These are phyloP conservation scores for Chenopodium quinoa DNA, from an alignment of 148 eudicot species.

Conservation along the genomic window DNA sequence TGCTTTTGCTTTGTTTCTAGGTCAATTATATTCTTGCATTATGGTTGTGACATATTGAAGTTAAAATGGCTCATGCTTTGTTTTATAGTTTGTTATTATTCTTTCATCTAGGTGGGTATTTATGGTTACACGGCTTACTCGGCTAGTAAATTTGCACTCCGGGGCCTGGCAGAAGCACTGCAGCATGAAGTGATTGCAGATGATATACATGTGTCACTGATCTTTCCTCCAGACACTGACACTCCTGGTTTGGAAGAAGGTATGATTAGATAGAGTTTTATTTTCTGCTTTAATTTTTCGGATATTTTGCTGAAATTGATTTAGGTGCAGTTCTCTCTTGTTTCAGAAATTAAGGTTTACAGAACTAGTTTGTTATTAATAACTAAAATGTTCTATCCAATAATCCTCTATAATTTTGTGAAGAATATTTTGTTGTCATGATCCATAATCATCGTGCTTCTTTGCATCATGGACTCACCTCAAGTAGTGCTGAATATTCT, in stretches of 20 bases:
- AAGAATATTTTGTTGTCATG: too few species aligned
- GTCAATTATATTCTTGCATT: neutral
- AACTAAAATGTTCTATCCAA: neutral
- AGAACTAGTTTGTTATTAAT: neutral
- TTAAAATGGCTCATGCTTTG: neutral
- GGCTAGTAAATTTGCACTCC: constrained; percentile 91
- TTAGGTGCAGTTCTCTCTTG: neutral
- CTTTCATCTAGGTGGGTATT: constrained; percentile 63
- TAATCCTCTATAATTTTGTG: neutral
- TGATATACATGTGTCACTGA: constrained; percentile 75
- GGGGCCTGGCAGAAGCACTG: constrained; percentile 87
- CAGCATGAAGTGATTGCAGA: constrained; percentile 91
- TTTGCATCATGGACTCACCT: too few species aligned
- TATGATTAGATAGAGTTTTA: constrained; percentile 20
- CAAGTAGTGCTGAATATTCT: too few species aligned
- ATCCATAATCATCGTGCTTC: too few species aligned
- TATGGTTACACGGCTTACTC: constrained; percentile 96
- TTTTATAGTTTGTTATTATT: constrained; percentile 3
- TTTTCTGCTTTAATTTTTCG: constrained; percentile 2
- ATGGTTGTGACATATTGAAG: neutral
- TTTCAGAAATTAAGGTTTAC: too few species aligned
- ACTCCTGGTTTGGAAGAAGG: constrained; percentile 89
- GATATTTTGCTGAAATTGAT: neutral
- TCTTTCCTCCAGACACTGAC: constrained; percentile 93
- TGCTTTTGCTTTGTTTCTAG: neutral